Evolutionary conservation across 2,329 filamentous ascomycete genomes (phyloP).

Genomic region (Ciborinia camelliae): DNA sequence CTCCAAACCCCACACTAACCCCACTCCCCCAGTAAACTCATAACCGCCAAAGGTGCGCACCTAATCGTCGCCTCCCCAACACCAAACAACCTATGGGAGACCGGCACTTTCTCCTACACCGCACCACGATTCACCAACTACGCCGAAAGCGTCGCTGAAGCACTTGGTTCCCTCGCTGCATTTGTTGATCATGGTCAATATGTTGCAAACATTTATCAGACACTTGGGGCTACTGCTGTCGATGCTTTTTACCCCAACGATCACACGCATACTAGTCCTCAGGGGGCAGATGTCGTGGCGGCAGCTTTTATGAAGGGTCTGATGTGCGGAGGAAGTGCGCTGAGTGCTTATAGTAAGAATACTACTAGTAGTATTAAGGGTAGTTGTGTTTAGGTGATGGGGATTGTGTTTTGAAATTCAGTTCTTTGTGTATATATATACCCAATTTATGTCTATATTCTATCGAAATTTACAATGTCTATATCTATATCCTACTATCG

Average conservation of each 20-base stretch:
- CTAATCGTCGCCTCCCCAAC: conserved; percentile 60
- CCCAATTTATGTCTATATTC: neutral
- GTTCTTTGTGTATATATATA: conserved; percentile 1
- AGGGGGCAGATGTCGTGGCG: conserved; percentile 52
- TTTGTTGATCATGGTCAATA: conserved; percentile 60
- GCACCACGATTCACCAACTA: conserved; percentile 57
- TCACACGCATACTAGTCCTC: conserved; percentile 58
- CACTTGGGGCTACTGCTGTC: conserved; percentile 46
- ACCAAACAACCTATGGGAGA: conserved; percentile 62
- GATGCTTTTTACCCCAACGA: conserved; percentile 53
- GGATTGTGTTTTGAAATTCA: neutral
- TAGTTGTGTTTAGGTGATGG: conserved; percentile 26
- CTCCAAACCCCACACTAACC: conserved; percentile 11
- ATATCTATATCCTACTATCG: neutral
- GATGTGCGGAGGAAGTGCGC: conserved; percentile 27
- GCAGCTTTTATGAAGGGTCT: conserved; percentile 51
- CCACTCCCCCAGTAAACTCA: conserved; percentile 29
- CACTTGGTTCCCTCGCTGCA: conserved; percentile 39
- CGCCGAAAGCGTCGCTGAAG: conserved; percentile 44
- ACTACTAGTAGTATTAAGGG: conserved; percentile 30
- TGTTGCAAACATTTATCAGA: conserved; percentile 48
- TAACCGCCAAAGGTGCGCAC: conserved; percentile 53
- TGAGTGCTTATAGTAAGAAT: conserved; percentile 33
- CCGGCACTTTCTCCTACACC: conserved; percentile 46
- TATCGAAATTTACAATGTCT: neutral